These are phyloP conservation scores for Malassezia nana DNA, from an alignment of 1,284 basidiomycete genomes.

Conservation along the genomic window DNA sequence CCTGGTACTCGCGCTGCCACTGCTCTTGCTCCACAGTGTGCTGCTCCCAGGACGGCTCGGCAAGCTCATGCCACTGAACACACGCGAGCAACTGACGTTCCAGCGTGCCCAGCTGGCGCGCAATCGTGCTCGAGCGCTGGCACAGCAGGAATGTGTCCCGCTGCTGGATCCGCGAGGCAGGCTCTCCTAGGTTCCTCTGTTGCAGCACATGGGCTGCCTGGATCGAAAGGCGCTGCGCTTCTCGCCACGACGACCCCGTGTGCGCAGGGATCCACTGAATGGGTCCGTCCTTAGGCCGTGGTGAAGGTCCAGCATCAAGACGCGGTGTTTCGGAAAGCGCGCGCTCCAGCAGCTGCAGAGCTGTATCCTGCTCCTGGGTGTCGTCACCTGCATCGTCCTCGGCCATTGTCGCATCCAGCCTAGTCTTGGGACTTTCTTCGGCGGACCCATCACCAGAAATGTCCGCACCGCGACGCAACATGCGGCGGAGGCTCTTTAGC, in stretches of 20 bases:
- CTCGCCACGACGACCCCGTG: slow-evolving; percentile 8
- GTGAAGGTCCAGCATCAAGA: neutral
- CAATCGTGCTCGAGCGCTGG: slow-evolving; percentile 12
- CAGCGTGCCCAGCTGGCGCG: slow-evolving; percentile 9
- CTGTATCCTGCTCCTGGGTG: slow-evolving; percentile 3
- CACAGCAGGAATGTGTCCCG: slow-evolving; percentile 8
- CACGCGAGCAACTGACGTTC: slow-evolving; percentile 5
- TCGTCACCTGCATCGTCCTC: neutral
- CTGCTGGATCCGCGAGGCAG: neutral
- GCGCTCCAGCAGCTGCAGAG: slow-evolving; percentile 9
- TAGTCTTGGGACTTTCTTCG: neutral
- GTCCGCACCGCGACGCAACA: neutral
- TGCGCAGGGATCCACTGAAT: slow-evolving; percentile 16
- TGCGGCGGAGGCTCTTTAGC: slow-evolving; percentile 1
- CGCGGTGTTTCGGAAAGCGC: neutral
- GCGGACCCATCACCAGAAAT: neutral
- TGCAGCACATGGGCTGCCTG: neutral
- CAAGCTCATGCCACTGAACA: slow-evolving; percentile 8
- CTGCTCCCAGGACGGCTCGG: slow-evolving; percentile 16
- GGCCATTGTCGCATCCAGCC: neutral
- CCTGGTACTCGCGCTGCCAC: slow-evolving; percentile 19
- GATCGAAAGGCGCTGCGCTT: slow-evolving; percentile 14
- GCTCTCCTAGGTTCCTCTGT: neutral
- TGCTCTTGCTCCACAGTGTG: slow-evolving; percentile 9
- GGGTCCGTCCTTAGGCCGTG: slow-evolving; percentile 8